Percentiles rank a stretch among this genome's conserved stretches.
These are phyloP conservation scores for Picea sitchensis DNA, from an alignment of 75 land plant species.

Conservation along the genomic window DNA sequence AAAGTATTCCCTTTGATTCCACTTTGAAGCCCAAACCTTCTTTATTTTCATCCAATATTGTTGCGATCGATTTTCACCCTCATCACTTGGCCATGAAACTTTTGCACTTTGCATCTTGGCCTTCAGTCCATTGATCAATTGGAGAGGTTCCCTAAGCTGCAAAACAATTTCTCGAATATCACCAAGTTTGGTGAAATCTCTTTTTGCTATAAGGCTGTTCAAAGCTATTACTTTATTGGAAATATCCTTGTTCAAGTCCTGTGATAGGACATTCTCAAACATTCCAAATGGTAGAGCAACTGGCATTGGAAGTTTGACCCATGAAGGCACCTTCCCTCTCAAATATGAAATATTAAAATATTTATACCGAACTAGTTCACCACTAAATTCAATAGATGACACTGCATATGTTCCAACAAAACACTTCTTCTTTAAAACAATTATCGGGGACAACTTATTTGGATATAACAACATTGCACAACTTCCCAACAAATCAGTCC, in stretches of 20 bases:
- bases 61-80: constrained; percentile 49
- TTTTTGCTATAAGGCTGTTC: background rate
- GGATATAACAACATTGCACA: too few relatives aligned
- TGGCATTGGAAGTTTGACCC: too few relatives aligned
- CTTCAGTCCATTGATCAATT: constrained; percentile 36
- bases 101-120: constrained; percentile 31
- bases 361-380: too few relatives aligned
- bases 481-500: too few relatives aligned
- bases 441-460: too few relatives aligned
- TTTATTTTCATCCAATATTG: constrained; percentile 62
- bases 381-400: too few relatives aligned
- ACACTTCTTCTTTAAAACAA: too few relatives aligned
- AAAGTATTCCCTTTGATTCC: constrained; percentile 56
- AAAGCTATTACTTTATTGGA: background rate
- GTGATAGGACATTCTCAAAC: too few relatives aligned
- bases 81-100: constrained; percentile 73
- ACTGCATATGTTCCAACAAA: too few relatives aligned
- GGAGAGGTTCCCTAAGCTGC: constrained; percentile 7
- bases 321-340: too few relatives aligned
- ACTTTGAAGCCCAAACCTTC: constrained; percentile 59
- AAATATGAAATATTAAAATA: too few relatives aligned
- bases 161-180: constrained; percentile 9
- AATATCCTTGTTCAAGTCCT: background rate
- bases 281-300: too few relatives aligned
- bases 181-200: constrained; percentile 4